These are phyloP conservation scores for Talaromyces sp. DNA, from an alignment of 2,329 filamentous ascomycete species.

Conservation along the genomic window DNA sequence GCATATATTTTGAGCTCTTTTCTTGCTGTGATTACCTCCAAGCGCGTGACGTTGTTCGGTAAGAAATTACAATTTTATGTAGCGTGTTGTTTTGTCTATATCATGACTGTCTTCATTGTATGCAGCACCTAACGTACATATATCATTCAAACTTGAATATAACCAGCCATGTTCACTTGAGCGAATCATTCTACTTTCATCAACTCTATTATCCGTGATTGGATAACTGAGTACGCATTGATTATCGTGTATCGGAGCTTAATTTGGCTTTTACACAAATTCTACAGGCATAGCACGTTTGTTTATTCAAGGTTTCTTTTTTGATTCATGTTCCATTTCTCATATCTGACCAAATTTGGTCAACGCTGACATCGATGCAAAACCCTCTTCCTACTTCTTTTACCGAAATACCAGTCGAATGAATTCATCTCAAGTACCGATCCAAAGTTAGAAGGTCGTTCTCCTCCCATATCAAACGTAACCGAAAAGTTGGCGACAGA, in stretches of 20 bases:
- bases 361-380: background rate
- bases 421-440: background rate
- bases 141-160: background rate
- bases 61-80: background rate
- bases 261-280: background rate
- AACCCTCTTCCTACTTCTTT: background rate
- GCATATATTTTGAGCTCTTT: background rate
- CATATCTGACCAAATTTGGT: background rate
- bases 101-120: background rate
- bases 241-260: background rate
- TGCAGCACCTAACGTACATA: background rate
- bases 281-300: background rate
- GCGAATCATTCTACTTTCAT: background rate
- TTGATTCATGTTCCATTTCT: background rate
- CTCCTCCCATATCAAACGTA: background rate
- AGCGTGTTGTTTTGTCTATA: background rate
- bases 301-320: background rate
- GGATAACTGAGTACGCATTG: background rate
- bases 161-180: background rate
- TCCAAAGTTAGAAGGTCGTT: background rate
- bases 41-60: background rate
- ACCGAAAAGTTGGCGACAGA: background rate
- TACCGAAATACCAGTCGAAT: background rate
- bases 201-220: too few species aligned
- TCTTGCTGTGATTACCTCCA: background rate